Conservation (phyloP, 1,284 basidiomycete species). For the Rhodotorula sp. region DNA sequence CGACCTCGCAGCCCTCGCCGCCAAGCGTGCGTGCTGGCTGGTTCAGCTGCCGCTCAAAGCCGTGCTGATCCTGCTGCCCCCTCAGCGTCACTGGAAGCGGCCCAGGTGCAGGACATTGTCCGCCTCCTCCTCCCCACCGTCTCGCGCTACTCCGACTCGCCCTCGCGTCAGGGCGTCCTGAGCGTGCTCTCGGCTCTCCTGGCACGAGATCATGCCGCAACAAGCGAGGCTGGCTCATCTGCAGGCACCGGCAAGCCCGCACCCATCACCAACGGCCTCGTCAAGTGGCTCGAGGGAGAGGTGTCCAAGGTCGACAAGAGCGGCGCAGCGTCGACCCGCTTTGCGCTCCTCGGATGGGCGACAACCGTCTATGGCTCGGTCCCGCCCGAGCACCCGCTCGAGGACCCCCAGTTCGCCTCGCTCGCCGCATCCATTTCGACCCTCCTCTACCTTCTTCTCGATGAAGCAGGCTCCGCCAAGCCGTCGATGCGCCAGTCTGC, state of each 20-base stretch:
- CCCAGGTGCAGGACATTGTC: conserved; percentile 71
- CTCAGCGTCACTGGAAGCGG: conserved; percentile 55
- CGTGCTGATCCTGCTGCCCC: not conserved
- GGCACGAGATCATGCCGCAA: conserved; percentile 57
- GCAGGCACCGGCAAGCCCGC: conserved; percentile 45
- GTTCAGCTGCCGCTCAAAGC: no score
- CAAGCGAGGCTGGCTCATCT: conserved; percentile 27
- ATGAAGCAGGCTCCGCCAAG: conserved; percentile 60
- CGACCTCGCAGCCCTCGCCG: conserved; percentile 12
- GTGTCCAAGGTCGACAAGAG: conserved; percentile 53
- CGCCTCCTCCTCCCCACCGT: conserved; percentile 70
- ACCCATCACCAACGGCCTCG: conserved; percentile 63
- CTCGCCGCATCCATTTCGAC: conserved; percentile 61
- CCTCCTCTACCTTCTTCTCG: conserved; percentile 63
- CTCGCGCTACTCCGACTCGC: conserved; percentile 70
- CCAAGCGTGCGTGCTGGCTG: conserved; percentile 7
- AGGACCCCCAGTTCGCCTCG: conserved; percentile 57
- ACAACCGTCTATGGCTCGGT: conserved; percentile 60
- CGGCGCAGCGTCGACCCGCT: conserved; percentile 56
- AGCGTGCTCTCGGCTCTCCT: conserved; percentile 65
- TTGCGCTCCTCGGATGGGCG: conserved; percentile 72
- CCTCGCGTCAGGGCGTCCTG: conserved; percentile 70
- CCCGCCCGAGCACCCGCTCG: conserved; percentile 33
- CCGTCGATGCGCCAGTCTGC: conserved; percentile 63
- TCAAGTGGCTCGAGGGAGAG: conserved; percentile 71